phyloP scores from a whole-genome alignment of 2,329 filamentous ascomycete genomes.

The Cordyceps tenuipes region DNA sequence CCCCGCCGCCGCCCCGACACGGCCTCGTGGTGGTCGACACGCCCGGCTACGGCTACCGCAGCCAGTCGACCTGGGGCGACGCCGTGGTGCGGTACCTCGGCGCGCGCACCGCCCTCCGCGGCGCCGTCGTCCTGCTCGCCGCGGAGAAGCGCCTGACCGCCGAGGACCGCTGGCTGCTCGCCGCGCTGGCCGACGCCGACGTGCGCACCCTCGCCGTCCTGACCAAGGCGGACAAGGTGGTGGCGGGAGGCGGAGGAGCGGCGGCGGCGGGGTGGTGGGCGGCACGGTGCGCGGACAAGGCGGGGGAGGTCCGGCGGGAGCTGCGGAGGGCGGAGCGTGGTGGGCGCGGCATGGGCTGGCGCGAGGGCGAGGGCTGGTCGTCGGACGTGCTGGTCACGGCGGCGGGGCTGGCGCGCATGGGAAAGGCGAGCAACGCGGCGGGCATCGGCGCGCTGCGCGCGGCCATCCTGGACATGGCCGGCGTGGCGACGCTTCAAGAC shows the following conservation, averaged over 20 bases:
- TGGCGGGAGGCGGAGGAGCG: slow-evolving; percentile 16
- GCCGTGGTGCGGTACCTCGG: slow-evolving; percentile 44
- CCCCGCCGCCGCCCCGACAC: slow-evolving; percentile 30
- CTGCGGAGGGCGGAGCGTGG: slow-evolving; percentile 18
- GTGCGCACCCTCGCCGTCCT: slow-evolving; percentile 42
- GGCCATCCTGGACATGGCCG: slow-evolving; percentile 34
- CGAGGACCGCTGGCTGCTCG: slow-evolving; percentile 39
- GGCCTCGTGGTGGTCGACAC: slow-evolving; percentile 43
- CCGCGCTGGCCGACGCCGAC: slow-evolving; percentile 36
- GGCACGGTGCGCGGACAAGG: slow-evolving; percentile 20
- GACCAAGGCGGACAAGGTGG: slow-evolving; percentile 47
- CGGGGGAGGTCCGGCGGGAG: slow-evolving; percentile 20
- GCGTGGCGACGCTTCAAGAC: slow-evolving; percentile 22
- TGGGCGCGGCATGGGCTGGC: slow-evolving; percentile 21
- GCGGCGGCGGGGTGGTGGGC: slow-evolving; percentile 21
- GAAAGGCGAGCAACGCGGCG: slow-evolving; percentile 25
- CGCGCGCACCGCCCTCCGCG: slow-evolving; percentile 37
- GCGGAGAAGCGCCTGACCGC: slow-evolving; percentile 43
- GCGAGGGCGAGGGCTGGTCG: slow-evolving; percentile 21
- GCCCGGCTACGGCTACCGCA: slow-evolving; percentile 42
- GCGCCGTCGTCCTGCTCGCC: slow-evolving; percentile 46
- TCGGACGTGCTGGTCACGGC: slow-evolving; percentile 29
- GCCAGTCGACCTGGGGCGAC: slow-evolving; percentile 41
- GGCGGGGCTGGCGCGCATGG: slow-evolving; percentile 26
- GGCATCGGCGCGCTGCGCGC: slow-evolving; percentile 32